Base-by-base conservation (phyloP, 108 stramenopile genomes). In the Aurantiochytrium sp. region DNA sequence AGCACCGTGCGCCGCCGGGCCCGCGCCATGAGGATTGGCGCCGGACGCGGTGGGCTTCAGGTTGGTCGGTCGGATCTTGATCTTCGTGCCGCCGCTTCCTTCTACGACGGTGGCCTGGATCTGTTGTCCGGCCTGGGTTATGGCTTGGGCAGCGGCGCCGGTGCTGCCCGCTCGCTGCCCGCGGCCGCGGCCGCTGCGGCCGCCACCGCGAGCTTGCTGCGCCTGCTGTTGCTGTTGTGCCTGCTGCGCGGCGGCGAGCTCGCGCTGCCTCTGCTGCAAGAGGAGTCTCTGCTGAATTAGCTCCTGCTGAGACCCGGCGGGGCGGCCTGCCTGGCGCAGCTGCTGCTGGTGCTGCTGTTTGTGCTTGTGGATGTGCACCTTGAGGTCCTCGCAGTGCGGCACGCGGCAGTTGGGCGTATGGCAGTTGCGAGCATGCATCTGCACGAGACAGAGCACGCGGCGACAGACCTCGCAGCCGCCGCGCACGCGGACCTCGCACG, bases 321-420 rank as follows among this genome's bases (percentile, higher is more conserved):
- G 73, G n/a, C 30, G 73, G 21, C 45, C 42, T 12, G 36, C 19
- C 73, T 48, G 42, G 1, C 27, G 42, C 59, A 34, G 15, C 15
- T 30, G 59, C 2, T 65, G 59, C 59, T 65, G 15, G 15, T 30
- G 12, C 24, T 81, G 73, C 39, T 81, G 73, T 48, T 48, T 81
- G 39, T 81, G 73, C 27, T 81, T 81, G 39, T 81, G 39, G 24
- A 81, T 81, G 73, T 81, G 73, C 27, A 48, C 73, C 2, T 81
- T 81, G 42, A 81, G 73, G 45, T 81, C 73, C 24, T 81, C 73
- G 39, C 73, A 81, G 39, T 81, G 73, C n/a, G 73, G 73, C n/a
- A 81, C 73, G 2, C 73, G 73, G 30, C 73, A 81, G 4, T 81
- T 81, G n/a, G n/a, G n/a, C 2, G 73, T 48, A 12, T 41, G 21